A percentile compares a stretch with the other conserved stretches of the same genome.
phyloP scores from a whole-genome alignment of 2,329 filamentous ascomycete species.

The Geoglossum cookeanum region DNA sequence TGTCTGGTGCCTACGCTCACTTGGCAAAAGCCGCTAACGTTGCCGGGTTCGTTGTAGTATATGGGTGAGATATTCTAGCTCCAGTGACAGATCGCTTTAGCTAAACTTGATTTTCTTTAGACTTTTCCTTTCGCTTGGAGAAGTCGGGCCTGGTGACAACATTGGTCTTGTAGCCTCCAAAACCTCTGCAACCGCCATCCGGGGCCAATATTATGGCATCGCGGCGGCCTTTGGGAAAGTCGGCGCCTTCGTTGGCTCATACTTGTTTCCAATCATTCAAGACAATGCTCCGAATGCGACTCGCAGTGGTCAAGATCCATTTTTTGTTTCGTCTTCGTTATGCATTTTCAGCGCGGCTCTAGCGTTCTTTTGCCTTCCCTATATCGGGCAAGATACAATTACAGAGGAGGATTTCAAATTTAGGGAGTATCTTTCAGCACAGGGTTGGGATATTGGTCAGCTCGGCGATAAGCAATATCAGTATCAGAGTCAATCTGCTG shows the following conservation, averaged over 20 bases:
- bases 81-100: neutral
- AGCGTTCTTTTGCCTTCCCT: constrained; percentile 48
- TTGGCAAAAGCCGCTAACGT: constrained; percentile 46
- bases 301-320: constrained; percentile 62
- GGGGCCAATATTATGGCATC: constrained; percentile 57
- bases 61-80: neutral
- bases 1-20: constrained; percentile 58
- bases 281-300: constrained; percentile 34
- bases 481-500: neutral
- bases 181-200: constrained; percentile 72
- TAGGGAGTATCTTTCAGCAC: constrained; percentile 47
- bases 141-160: constrained; percentile 77
- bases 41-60: constrained; percentile 54
- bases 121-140: constrained; percentile 58
- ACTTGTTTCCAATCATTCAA: constrained; percentile 56
- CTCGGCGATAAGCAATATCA: constrained; percentile 25
- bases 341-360: constrained; percentile 57
- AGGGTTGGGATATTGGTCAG: constrained; percentile 56
- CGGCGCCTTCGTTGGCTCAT: constrained; percentile 70
- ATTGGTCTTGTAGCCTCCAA: constrained; percentile 77
- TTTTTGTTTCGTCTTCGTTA: constrained; percentile 63
- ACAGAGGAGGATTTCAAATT: constrained; percentile 58
- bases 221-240: constrained; percentile 58
- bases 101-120: constrained; percentile 13
- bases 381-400: constrained; percentile 72